These are phyloP conservation scores for Chalciporus chontae DNA, from an alignment of 768 basidiomycete species.

Conservation along the genomic window DNA sequence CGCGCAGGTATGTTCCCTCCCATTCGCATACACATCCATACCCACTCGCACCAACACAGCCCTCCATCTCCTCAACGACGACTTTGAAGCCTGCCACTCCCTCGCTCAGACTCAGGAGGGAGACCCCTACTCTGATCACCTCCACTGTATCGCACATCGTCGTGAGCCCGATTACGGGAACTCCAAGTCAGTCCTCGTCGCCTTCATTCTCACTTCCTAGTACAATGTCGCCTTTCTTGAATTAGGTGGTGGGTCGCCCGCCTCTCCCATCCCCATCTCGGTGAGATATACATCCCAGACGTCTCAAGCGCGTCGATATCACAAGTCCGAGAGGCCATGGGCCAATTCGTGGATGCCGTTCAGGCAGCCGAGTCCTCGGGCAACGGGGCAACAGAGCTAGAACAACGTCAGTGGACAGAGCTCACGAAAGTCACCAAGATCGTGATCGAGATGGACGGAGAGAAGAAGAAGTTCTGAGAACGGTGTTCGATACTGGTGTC, in stretches of 20 bases:
- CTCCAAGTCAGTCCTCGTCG: slow-evolving; percentile 7
- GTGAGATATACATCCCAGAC: slow-evolving; percentile 14
- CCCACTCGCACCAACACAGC: neutral
- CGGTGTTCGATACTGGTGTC: neutral
- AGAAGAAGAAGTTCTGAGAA: neutral
- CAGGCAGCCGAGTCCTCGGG: slow-evolving; percentile 11
- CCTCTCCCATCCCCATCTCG: slow-evolving; percentile 14
- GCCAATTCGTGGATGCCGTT: slow-evolving; percentile 12
- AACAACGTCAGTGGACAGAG: slow-evolving; percentile 19
- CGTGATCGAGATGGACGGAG: slow-evolving; percentile 10
- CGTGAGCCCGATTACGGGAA: slow-evolving; percentile 23
- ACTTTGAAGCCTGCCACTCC: slow-evolving; percentile 15
- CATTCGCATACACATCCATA: neutral
- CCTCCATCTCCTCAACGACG: slow-evolving; percentile 22
- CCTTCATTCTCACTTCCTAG: too few species aligned
- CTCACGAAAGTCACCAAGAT: slow-evolving; percentile 17
- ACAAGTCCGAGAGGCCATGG: slow-evolving; percentile 7
- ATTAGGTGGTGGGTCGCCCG: slow-evolving; percentile 17
- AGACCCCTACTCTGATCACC: slow-evolving; percentile 19
- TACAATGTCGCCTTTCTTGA: too few species aligned
- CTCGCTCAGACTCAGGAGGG: slow-evolving; percentile 20
- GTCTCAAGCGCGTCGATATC: slow-evolving; percentile 1
- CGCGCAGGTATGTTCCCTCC: slow-evolving; percentile 7
- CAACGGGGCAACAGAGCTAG: slow-evolving; percentile 10
- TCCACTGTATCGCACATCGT: slow-evolving; percentile 21